Evolutionary conservation across 2,329 filamentous ascomycete genomes (phyloP), one percentile per base, ranked within the genome.

Genomic region (Colletotrichum limetticola): DNA sequence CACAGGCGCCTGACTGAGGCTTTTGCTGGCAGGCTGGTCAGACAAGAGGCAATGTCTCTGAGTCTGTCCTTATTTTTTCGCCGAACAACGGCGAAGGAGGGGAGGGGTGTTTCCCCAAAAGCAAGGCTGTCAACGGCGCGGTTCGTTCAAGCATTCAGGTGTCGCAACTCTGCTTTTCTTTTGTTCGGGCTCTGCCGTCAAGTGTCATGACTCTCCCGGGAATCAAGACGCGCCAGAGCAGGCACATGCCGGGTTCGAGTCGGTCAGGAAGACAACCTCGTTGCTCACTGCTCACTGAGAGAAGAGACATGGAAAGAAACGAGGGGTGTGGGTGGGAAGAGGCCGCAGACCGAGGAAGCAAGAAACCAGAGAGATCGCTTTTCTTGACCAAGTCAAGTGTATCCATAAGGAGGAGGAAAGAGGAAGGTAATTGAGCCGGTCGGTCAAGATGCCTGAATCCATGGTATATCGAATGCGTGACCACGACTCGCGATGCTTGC

Each of bases 1-100:
- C 61, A 74, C 72, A 74, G 56, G 66, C 72, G 69, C 64, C 69
- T 74, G 72, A 69, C 69, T 69, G 72, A 73, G 64, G 69, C 55
- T 68, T 69, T 68, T 74, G 72, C 62, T 68, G 63, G 53, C 62
- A 46, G 53, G 30, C 71, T 65, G 70, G 66, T 57, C 60, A 70
- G 71, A 65, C 61, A 52, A 49, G 61, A 64, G 55, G 66, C 49
- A 52, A 61, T 70, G 66, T 70, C 56, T 73, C 71, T 70, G 49
- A 28, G 46, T 22, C n/a, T 37, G 26, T 55, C 60, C 52, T 42
- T 28, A 42, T 62, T 60, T 26, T 26, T n/a, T 53, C 30, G 42
- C 26, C 37, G 42, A 42, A 37, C 19, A 32, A 30, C 24, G 58
- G 57, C 49, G 12, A 68, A 57, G 42, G 69, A 57, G 64, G 58